Conservation (phyloP, 371 early-diverging fungal genomes). For the Batrachochytrium dendrobatidis region DNA sequence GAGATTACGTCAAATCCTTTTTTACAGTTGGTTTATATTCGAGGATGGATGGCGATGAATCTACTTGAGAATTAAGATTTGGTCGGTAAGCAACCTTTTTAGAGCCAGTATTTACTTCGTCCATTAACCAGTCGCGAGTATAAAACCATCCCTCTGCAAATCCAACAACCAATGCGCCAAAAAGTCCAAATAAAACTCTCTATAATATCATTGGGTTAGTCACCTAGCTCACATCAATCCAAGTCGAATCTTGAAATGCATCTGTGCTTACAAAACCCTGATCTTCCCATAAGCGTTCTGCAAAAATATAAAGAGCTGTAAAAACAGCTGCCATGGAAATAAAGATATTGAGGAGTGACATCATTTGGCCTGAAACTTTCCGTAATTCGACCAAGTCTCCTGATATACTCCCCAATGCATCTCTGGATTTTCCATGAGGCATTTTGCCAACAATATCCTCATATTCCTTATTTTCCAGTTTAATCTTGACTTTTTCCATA, state of each 20-base stretch:
- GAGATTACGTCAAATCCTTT: too few species aligned
- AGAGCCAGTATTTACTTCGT: too few species aligned
- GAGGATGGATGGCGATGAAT: too few species aligned
- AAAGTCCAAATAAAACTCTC: slow-evolving; percentile 47
- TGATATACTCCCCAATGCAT: neutral
- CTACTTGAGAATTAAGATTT: too few species aligned
- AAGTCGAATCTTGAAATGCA: neutral
- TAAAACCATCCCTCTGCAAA: slow-evolving; percentile 49
- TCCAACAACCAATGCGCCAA: slow-evolving; percentile 47
- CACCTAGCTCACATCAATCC: neutral
- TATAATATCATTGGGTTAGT: slow-evolving; percentile 11
- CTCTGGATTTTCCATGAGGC: neutral
- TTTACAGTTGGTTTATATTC: too few species aligned
- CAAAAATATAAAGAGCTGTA: slow-evolving; percentile 50
- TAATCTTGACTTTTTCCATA: slow-evolving; percentile 14
- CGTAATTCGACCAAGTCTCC: slow-evolving; percentile 34
- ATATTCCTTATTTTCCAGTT: slow-evolving; percentile 28
- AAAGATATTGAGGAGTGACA: slow-evolving; percentile 53
- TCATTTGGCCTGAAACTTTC: slow-evolving; percentile 42
- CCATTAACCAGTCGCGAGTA: slow-evolving; percentile 30
- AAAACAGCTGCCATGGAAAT: slow-evolving; percentile 59
- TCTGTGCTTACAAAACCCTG: slow-evolving; percentile 49
- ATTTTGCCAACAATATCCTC: slow-evolving; percentile 20
- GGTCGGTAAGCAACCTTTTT: too few species aligned
- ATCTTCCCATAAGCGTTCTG: slow-evolving; percentile 46